Percentiles rank a stretch among this genome's conserved stretches.
Evolutionary conservation across 805 yeast species (phyloP).

Genomic region (Barnettozyma salicaria): DNA sequence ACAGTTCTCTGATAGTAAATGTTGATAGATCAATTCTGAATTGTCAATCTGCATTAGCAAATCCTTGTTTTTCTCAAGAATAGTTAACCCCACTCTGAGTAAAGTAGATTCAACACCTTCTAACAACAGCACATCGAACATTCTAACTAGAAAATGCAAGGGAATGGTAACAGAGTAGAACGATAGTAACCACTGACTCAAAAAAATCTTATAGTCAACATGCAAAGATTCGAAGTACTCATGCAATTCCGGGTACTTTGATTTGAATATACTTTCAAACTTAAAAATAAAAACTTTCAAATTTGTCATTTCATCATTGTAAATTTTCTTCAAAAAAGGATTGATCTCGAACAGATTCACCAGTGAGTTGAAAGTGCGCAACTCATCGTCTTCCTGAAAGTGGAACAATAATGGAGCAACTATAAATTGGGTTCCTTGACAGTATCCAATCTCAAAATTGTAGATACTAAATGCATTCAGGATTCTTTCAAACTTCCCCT

Average conservation of each 20-base stretch:
- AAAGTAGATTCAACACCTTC: slow-evolving; percentile 51
- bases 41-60: slow-evolving; percentile 30
- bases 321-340: slow-evolving; percentile 42
- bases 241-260: slow-evolving; percentile 35
- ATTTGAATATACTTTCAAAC: slow-evolving; percentile 39
- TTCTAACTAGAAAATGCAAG: slow-evolving; percentile 40
- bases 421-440: slow-evolving; percentile 60
- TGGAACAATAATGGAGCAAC: slow-evolving; percentile 52
- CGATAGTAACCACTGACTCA: slow-evolving; percentile 64
- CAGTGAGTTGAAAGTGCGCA: slow-evolving; percentile 44
- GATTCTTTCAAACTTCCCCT: slow-evolving; percentile 43
- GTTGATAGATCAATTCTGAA: slow-evolving; percentile 36
- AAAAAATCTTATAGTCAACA: slow-evolving; percentile 41
- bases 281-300: slow-evolving; percentile 47
- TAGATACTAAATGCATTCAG: slow-evolving; percentile 58
- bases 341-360: slow-evolving; percentile 55
- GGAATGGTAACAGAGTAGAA: slow-evolving; percentile 59
- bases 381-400: slow-evolving; percentile 28
- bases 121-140: slow-evolving; percentile 44
- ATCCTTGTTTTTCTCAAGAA: slow-evolving; percentile 43
- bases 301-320: slow-evolving; percentile 49
- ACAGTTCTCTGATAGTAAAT: slow-evolving; percentile 33
- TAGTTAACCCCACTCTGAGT: slow-evolving; percentile 49
- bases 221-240: slow-evolving; percentile 35
- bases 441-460: slow-evolving; percentile 61